Base-by-base conservation (phyloP, 1,139 yeast genomes). In the Geotrichum fermentans region DNA sequence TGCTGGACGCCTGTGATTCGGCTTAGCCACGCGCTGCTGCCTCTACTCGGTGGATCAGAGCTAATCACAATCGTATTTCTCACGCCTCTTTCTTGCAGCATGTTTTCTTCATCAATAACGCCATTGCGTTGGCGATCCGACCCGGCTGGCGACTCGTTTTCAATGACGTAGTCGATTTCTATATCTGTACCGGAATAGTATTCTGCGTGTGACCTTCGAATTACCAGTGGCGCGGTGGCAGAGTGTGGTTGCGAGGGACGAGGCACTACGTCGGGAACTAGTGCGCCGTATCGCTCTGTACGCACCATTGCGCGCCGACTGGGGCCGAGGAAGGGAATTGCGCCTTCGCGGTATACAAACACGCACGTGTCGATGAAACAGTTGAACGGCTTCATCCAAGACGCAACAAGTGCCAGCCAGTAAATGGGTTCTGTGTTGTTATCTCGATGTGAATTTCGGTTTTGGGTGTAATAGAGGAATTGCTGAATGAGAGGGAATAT, bases 291-390 rank as follows among this genome's bases (percentile, higher is more conserved):
- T n/a, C n/a, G n/a, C n/a, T n/a, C n/a, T n/a, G n/a, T n/a, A n/a
- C n/a, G n/a, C n/a, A n/a, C n/a, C n/a, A n/a, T n/a, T n/a, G n/a
- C n/a, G n/a, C n/a, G n/a, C 8, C 10, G 28, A 24, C 10, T 24
- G 28, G 8, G 28, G 10, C 28, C 28, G 10, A 29, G 36, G 35
- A 34, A 49, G 8, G 42, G 48, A 21, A 44, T 32, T 7, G 39
- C 40, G 17, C 51, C 51, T 63, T 89, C 96, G 48, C 95, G 74
- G 55, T 81, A 77, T 40, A 84, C 71, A 61, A 86, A 88, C 13
- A 88, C 96, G 33, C 79, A 56, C 0, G 90, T 74, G 63, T 89
- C 95, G 34, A 88, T 81, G 43, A 82, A 74, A 44, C 95, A 90
- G 64, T 82, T 83, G 56, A 85, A 75, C 1, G 96, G 92, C 64